Conservation (phyloP, 1,284 basidiomycete genomes). For the Puccinia triticina region DNA sequence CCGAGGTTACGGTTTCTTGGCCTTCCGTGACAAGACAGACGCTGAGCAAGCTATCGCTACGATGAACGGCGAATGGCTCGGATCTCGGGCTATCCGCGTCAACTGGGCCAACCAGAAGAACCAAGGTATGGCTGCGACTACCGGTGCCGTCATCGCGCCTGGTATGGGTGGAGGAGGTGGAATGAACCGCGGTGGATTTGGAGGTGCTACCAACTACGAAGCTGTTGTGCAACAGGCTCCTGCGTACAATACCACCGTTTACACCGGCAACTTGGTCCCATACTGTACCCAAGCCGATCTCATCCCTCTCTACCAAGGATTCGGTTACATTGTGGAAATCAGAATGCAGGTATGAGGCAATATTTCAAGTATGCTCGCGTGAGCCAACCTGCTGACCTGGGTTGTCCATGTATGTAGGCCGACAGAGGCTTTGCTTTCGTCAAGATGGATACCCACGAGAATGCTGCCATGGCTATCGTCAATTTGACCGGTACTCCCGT, state of each 20-base stretch:
- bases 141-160: conserved; percentile 64
- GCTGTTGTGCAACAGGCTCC: conserved; percentile 84
- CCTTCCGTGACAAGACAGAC: conserved; percentile 92
- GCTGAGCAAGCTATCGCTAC: conserved; percentile 96
- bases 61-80: conserved; percentile 99
- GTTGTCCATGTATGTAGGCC: conserved; percentile 61
- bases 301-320: conserved; percentile 92
- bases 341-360: conserved; percentile 72
- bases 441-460: conserved; percentile 95
- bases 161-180: conserved; percentile 40
- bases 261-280: conserved; percentile 96
- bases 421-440: conserved; percentile 98
- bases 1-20: conserved; percentile 88
- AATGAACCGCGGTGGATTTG: conserved; percentile 57
- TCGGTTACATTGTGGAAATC: conserved; percentile 95
- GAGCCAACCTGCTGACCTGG: background rate
- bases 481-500: conserved; percentile 92
- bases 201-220: conserved; percentile 83
- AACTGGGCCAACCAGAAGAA: conserved; percentile 99
- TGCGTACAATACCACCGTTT: conserved; percentile 89
- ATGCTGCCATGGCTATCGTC: conserved; percentile 94
- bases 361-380: background rate
- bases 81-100: conserved; percentile 93
- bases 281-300: conserved; percentile 93
- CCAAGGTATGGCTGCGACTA: conserved; percentile 64